Percentiles rank a stretch among this genome's conserved stretches.
phyloP scores from a whole-genome alignment of 495 filamentous ascomycete species.

The Aspergillus baeticus region DNA sequence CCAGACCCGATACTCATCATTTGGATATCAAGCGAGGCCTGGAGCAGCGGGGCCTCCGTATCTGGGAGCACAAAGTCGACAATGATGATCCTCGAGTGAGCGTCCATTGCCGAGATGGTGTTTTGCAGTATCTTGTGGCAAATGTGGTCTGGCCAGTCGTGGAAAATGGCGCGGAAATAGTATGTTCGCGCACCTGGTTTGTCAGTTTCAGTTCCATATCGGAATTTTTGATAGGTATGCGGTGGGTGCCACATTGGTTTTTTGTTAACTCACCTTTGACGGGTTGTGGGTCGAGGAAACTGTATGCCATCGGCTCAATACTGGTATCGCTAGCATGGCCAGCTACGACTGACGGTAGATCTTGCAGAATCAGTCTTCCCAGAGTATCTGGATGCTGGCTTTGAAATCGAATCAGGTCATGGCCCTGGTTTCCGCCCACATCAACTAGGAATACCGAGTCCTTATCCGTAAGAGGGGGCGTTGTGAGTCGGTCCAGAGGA shows the following conservation, averaged over 20 bases:
- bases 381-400: slow-evolving; percentile 20
- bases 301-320: slow-evolving; percentile 35
- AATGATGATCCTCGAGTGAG: slow-evolving; percentile 38
- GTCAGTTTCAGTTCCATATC: too few species aligned
- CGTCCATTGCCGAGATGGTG: slow-evolving; percentile 36
- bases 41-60: slow-evolving; percentile 29
- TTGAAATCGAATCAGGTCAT: slow-evolving; percentile 33
- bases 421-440: slow-evolving; percentile 42
- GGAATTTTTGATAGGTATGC: too few species aligned
- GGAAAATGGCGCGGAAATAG: slow-evolving; percentile 45
- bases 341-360: slow-evolving; percentile 33
- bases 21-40: slow-evolving; percentile 42
- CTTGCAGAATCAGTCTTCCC: slow-evolving; percentile 30
- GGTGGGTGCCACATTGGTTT: too few species aligned
- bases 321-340: neutral
- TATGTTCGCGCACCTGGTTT: slow-evolving; percentile 34
- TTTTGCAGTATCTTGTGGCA: slow-evolving; percentile 37
- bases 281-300: slow-evolving; percentile 34
- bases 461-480: slow-evolving; percentile 17
- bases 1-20: slow-evolving; percentile 47
- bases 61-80: slow-evolving; percentile 41
- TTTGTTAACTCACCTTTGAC: slow-evolving; percentile 22
- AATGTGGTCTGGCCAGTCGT: slow-evolving; percentile 45
- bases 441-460: slow-evolving; percentile 41
- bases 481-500: slow-evolving; percentile 27